Base-by-base conservation (phyloP, 2,329 filamentous ascomycete species). In the Fusarium sarcochroum region DNA sequence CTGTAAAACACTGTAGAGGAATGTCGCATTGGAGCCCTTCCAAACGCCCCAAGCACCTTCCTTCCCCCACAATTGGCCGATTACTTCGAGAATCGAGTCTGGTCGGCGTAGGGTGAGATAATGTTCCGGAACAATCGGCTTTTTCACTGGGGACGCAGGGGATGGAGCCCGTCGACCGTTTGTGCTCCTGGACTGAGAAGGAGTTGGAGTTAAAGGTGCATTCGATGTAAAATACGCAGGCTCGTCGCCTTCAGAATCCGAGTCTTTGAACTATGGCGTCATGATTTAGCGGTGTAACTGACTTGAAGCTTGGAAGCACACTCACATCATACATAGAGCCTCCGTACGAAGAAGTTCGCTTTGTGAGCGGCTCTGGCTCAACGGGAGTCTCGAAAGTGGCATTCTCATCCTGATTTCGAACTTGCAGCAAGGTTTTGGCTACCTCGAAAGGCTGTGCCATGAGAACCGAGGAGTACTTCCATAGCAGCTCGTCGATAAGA, bases 381-480 rank as follows among this genome's bases (percentile, higher is more conserved):
- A 56, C 49, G n/a, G 68, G 63, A 18, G 71, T 59, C 17, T 69
- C 59, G 37, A 76, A 51, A 11, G 71, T 64, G 40, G 82, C 83
- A 35, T 81, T 72, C 52, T 83, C 83, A 70, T 87, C 86, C 73
- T 90, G 87, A 66, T 79, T 81, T 69, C 86, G 89, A 51, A 94
- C 89, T 81, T 99, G 96, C 72, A 99, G 82, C 57, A 98, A 88
- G 15, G 91, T 96, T 86, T 98, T 98, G 76, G 95, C 94, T 59
- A 98, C 94, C 83, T 98, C 96, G 79, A 99, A 98, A 15, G 96
- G 96, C 81, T 99, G 96, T 54, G 93, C 92, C 77, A 97, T 90
- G 75, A 98, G 80, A 23, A 97, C 90, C 59, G 91, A 93, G 15
- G 91, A 91, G 81, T 99, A 99, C 77, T 96, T 95, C 90, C 94